Percentiles rank a stretch among this genome's conserved stretches.
These are phyloP conservation scores for Chlorella sp. DNA, from an alignment of 139 green algal species.

Conservation along the genomic window DNA sequence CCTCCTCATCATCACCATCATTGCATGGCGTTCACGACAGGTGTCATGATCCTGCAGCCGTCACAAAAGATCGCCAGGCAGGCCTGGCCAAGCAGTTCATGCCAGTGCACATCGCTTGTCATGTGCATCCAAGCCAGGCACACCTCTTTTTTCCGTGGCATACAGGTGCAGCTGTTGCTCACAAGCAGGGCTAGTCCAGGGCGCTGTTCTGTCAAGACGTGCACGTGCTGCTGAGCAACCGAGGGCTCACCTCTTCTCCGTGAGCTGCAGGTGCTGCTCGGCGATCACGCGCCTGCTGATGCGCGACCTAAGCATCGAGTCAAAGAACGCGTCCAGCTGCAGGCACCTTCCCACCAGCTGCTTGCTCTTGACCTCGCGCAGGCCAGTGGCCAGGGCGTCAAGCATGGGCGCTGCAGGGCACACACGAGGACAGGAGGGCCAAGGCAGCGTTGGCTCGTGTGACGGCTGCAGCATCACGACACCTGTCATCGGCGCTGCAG, in stretches of 20 bases:
- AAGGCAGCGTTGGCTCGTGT: no score
- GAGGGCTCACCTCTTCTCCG: constrained; percentile 17
- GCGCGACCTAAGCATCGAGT: constrained; percentile 61
- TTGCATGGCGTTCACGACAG: no score
- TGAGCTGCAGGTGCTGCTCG: constrained; percentile 87
- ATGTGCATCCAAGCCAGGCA: no score
- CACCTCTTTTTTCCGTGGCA: no score
- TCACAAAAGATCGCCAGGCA: no score
- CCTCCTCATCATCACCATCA: no score
- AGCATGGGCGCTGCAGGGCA: constrained; percentile 70
- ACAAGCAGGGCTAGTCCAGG: background rate
- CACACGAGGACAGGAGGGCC: no score
- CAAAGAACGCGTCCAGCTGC: constrained; percentile 73
- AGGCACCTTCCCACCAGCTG: constrained; percentile 68
- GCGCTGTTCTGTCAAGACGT: background rate
- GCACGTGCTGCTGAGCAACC: no score
- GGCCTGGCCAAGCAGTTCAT: no score
- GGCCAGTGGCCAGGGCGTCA: constrained; percentile 65
- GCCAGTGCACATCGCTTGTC: no score
- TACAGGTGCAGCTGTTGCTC: background rate
- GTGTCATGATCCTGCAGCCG: no score
- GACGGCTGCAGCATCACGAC: no score
- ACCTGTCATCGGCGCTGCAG: constrained; percentile 76
- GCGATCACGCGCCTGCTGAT: constrained; percentile 82
- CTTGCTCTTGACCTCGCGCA: constrained; percentile 56